Base-by-base conservation (phyloP, 73 alveolate genomes). In the Halteria grandinella region DNA sequence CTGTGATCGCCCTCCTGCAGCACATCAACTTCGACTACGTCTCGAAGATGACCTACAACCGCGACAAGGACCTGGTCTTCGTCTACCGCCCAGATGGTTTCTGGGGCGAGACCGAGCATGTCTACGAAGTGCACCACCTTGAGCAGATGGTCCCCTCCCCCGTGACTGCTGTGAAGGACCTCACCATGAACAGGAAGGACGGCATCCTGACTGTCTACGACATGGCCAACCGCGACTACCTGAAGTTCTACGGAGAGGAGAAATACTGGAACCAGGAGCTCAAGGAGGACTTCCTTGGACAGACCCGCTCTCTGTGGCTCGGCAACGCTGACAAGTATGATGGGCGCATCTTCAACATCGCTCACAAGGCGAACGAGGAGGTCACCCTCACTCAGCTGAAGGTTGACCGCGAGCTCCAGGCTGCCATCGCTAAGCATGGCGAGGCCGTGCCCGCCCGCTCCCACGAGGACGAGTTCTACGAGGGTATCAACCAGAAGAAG, bases 11-110 rank as follows among this genome's bases (percentile, higher is more conserved):
- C 14, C 5, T 82, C 63, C 40, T 90, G 54, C 83, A 74, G 24
- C 59, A 48, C 79, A 55, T 80, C 50, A 53, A 71, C 50, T 49
- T 66, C 29, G 86, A 57, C 54, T 90, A 86, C 54, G 91, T 86
- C 44, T 72, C 91, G 7, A 90, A 71, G 60, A 84, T 87, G 85
- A 79, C 66, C 44, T 90, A 80, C 74, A 86, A 84, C 51, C 86
- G 82, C 75, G 97, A 90, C 57, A 90, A 86, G 55, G 97, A 90
- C 50, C 72, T 90, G 36, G 88, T 90, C 17, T 90, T 90, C 72
- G 97, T 90, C 41, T 86, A 90, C 66, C 86, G 82, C 52, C 91
- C 87, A 60, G 87, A 82, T 29, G 89, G 92, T 36, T 51, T 73
- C 32, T 85, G 89, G 73, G 45, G 55, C 17, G 83, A 71, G 24